These are phyloP conservation scores for Trypanosoma theileri DNA, from an alignment of 208 protist species.

Conservation along the genomic window DNA sequence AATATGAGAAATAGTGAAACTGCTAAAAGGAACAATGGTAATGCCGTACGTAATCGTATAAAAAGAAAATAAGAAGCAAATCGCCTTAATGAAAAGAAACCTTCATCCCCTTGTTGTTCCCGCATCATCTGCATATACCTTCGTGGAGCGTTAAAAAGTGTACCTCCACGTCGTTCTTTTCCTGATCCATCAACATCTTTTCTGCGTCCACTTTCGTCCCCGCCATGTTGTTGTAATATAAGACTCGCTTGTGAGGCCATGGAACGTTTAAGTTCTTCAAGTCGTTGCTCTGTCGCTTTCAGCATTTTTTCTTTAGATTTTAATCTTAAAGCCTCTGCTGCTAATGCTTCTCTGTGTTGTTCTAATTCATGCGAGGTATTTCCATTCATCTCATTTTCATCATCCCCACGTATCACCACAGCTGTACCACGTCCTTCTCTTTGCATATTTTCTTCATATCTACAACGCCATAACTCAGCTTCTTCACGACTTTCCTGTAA, in stretches of 20 bases:
- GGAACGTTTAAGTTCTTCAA: constrained; percentile 62
- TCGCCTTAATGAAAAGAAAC: neutral
- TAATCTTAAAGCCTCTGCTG: constrained; percentile 16
- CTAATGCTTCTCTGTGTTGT: constrained; percentile 27
- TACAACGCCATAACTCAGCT: constrained; percentile 41
- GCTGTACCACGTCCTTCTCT: neutral
- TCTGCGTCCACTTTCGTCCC: neutral
- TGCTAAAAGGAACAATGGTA: constrained; percentile 9
- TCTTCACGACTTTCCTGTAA: constrained; percentile 50
- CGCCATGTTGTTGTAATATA: constrained; percentile 39
- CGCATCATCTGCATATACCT: constrained; percentile 23
- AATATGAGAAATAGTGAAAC: constrained; percentile 11
- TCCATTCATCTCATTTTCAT: constrained; percentile 8
- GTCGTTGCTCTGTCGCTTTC: constrained; percentile 42
- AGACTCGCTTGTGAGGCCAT: constrained; percentile 62
- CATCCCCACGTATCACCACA: constrained; percentile 9
- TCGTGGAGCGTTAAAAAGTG: constrained; percentile 2
- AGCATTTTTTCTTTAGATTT: constrained; percentile 40
- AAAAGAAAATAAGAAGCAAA: constrained; percentile 2
- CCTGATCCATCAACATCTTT: constrained; percentile 5
- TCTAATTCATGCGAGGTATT: constrained; percentile 27
- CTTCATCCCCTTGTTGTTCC: neutral
- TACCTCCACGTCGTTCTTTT: constrained; percentile 5
- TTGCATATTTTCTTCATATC: constrained; percentile 14
- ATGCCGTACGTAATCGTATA: constrained; percentile 10